Evolutionary conservation across 1,284 basidiomycete species (phyloP).

Genomic region (Erythrobasidium hasegawianum): DNA sequence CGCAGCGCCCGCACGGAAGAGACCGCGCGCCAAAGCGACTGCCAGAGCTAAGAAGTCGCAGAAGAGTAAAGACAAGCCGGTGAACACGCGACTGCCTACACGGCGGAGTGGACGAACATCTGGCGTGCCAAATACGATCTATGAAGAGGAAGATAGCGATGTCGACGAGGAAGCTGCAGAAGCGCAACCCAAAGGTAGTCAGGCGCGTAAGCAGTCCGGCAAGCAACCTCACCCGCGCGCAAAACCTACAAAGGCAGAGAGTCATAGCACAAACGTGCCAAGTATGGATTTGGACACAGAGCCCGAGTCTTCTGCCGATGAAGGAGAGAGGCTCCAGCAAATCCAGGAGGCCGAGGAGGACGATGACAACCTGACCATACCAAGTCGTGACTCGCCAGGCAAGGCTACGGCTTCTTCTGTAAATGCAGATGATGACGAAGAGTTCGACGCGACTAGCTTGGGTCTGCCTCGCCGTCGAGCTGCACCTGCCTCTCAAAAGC

Average conservation of each 20-base stretch:
- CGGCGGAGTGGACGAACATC: constrained; percentile 3
- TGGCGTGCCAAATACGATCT: background rate
- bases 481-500: background rate
- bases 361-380: background rate
- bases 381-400: background rate
- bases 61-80: background rate
- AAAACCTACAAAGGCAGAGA: background rate
- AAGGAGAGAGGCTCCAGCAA: background rate
- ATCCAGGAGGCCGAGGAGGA: background rate
- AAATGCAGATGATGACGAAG: background rate
- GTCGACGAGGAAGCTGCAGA: constrained; percentile 21
- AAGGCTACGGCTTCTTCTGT: background rate
- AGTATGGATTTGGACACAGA: constrained; percentile 2
- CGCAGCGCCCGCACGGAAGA: constrained; percentile 2
- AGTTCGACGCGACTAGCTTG: constrained; percentile 6
- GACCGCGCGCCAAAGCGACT: constrained; percentile 9
- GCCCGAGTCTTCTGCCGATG: background rate
- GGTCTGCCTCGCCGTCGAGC: constrained; percentile 5
- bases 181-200: background rate
- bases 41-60: background rate
- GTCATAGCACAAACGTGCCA: background rate
- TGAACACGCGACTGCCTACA: constrained; percentile 4
- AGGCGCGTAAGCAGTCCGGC: too few species aligned
- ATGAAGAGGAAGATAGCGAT: constrained; percentile 18
- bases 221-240: background rate